Percentiles rank a stretch among this genome's conserved stretches.
These are phyloP conservation scores for Ceriops zippeliana DNA, from an alignment of 345 rosid species.

Conservation along the genomic window DNA sequence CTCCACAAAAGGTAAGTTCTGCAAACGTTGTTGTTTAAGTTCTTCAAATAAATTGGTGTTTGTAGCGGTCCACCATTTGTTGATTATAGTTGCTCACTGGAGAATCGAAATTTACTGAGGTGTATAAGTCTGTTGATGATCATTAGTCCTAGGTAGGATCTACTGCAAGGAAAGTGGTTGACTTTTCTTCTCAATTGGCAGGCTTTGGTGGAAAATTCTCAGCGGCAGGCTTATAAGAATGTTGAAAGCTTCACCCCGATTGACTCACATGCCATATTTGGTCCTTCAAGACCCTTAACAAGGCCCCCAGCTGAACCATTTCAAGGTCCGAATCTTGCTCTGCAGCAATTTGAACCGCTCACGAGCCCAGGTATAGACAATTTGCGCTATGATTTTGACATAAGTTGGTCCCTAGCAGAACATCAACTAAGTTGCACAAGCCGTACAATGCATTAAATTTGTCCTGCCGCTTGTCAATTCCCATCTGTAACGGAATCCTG, in stretches of 20 bases:
- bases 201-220: conserved; percentile 39
- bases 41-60: background rate
- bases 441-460: no score
- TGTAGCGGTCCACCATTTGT: no score
- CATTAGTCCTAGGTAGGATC: background rate
- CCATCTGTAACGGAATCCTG: background rate
- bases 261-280: conserved; percentile 15
- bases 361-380: conserved; percentile 32
- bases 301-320: conserved; percentile 28
- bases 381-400: background rate
- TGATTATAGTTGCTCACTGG: background rate
- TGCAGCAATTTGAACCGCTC: conserved; percentile 31
- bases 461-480: background rate
- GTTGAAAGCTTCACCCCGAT: conserved; percentile 15
- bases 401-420: no score
- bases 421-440: no score
- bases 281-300: conserved; percentile 34
- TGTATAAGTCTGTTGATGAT: background rate
- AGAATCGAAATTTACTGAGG: background rate
- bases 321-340: conserved; percentile 16
- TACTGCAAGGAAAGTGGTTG: conserved; percentile 5
- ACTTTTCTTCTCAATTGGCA: conserved; percentile 16
- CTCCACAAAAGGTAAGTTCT: conserved; percentile 34
- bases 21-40: background rate
- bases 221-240: conserved; percentile 48